Base-by-base conservation (phyloP, 768 basidiomycete species). In the Russula griseocarnosa region DNA sequence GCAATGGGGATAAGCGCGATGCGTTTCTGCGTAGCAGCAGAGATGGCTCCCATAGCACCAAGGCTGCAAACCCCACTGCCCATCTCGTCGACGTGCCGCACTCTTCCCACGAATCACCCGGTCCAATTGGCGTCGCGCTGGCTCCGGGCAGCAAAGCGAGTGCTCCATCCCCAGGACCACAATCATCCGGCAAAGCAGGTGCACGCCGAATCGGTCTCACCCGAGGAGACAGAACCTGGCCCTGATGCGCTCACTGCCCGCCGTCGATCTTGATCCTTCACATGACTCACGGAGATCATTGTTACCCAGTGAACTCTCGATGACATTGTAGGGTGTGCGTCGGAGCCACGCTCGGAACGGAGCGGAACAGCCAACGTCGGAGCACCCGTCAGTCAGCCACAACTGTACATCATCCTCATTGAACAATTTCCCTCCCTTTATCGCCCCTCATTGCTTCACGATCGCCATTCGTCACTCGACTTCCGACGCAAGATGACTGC, bases 1-100 rank as follows among this genome's bases (percentile, higher is more conserved):
- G 81, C 32, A 88, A 85, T 55, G 88, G 88, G 7, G 87, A 87
- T 70, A 87, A 88, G 71, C 76, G 74, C 3, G 87, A 88, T 69
- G 78, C 88, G 0, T 87, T 89, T 78, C 76, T 87, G 5, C 80
- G 76, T 56, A 75, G 72, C 1, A 76, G 76, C 32, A 22, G 42
- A 20, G 55, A 49, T 18, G 38, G 50, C 18, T 22, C 58, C n/a
- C 28, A 40, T 2, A 28, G 26, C 20, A 34, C 55, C 40, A 46
- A 49, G 32, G 60, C 63, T 3, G 6, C 28, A 1, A 34, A 63
- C 7, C 38, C 67, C 16, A 60, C 58, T 4, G 56, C 66, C 22
- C 65, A 66, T 55, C 61, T 67, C 8, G 49, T 67, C 36, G 59
- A 44, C 42, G 44, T 40, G 3, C 60, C 67, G 1, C 51, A 49